Conservation (phyloP, 2,329 filamentous ascomycete species). For the Ophiostoma sp. region DNA sequence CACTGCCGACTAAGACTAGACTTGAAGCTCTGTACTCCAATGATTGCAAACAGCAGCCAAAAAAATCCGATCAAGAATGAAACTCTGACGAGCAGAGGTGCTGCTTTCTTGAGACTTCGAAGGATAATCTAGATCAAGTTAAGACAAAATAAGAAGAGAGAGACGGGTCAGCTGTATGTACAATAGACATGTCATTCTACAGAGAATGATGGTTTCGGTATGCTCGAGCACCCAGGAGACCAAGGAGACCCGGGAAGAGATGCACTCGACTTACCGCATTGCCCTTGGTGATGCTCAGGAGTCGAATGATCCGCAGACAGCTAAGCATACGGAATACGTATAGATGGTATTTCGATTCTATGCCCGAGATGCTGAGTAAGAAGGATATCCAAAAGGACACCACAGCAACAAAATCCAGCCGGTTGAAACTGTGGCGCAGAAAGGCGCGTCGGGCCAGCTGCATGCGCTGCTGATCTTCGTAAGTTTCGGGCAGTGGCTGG, state of each 20-base stretch:
- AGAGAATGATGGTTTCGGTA: too few relatives aligned
- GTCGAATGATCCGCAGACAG: constrained; percentile 82
- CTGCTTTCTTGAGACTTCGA: constrained; percentile 89
- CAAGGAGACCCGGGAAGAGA: not conserved
- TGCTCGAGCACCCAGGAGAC: not conserved
- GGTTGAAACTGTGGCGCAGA: constrained; percentile 89
- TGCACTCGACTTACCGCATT: constrained; percentile 61
- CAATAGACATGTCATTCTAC: too few relatives aligned
- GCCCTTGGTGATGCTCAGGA: constrained; percentile 88
- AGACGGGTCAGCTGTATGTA: too few relatives aligned
- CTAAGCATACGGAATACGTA: constrained; percentile 96
- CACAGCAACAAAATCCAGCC: constrained; percentile 89
- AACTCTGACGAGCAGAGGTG: constrained; percentile 84
- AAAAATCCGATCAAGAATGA: constrained; percentile 95
- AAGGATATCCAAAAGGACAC: constrained; percentile 95
- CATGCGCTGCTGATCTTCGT: constrained; percentile 72
- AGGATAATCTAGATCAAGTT: constrained; percentile 65
- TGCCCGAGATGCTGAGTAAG: constrained; percentile 59
- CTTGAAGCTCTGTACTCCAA: constrained; percentile 95
- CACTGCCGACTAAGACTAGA: constrained; percentile 71
- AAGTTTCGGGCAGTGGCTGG: constrained; percentile 54
- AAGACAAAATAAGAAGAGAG: not conserved
- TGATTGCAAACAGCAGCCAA: constrained; percentile 94
- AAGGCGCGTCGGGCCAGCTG: constrained; percentile 88
- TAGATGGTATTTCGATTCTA: constrained; percentile 65